Evolutionary conservation across 164 flowering plant species (phyloP).

Genomic region (Litsea cubeba): DNA sequence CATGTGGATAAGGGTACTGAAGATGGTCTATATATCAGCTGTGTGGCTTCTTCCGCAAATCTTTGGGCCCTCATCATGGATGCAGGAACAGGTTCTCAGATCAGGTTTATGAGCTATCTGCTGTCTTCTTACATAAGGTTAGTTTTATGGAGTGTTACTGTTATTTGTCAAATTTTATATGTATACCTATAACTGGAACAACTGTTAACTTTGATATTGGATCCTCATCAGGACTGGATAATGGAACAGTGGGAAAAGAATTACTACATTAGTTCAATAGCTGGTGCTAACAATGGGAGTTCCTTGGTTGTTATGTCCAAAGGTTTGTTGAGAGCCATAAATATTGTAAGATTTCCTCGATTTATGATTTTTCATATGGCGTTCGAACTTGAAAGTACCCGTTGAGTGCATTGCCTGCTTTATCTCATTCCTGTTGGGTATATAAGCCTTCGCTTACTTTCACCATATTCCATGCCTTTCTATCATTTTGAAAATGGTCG

Average conservation of each 20-base stretch:
- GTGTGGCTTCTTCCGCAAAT: conserved; percentile 68
- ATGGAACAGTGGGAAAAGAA: conserved; percentile 97
- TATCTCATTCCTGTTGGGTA: background rate
- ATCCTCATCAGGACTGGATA: conserved; percentile 71
- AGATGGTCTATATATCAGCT: conserved; percentile 78
- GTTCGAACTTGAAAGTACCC: background rate
- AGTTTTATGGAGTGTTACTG: background rate
- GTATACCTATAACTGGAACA: conserved; percentile 1
- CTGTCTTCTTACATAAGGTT: conserved; percentile 75
- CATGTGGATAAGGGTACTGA: conserved; percentile 87
- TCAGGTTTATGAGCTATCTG: conserved; percentile 77
- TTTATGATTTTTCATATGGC: background rate
- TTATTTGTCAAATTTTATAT: background rate
- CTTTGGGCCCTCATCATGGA: conserved; percentile 96
- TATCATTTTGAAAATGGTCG: background rate
- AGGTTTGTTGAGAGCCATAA: conserved; percentile 35
- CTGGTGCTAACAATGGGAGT: conserved; percentile 81
- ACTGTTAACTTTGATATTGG: background rate
- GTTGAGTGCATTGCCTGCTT: background rate
- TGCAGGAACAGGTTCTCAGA: conserved; percentile 74
- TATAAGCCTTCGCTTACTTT: no score
- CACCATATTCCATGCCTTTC: background rate
- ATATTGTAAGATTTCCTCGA: background rate
- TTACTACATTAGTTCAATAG: conserved; percentile 79
- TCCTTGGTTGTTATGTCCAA: conserved; percentile 93